Evolutionary conservation across 148 eudicot species (phyloP).

Genomic region (Arbutus unedo): DNA sequence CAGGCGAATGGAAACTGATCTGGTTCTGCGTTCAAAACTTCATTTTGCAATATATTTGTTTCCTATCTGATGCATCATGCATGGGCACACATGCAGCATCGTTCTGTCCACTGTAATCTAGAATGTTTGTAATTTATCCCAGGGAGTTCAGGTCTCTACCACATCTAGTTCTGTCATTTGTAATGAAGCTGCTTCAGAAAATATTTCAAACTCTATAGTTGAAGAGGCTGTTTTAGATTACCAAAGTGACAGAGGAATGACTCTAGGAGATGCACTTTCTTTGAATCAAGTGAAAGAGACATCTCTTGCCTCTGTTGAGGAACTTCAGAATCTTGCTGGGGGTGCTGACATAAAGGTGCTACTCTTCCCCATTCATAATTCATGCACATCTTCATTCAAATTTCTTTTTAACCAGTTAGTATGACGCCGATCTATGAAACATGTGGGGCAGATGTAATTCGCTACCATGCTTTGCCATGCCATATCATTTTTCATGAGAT

Average conservation of each 20-base stretch:
- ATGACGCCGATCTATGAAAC: neutral
- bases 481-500: constrained; percentile 15
- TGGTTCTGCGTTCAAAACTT: constrained; percentile 37
- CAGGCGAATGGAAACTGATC: constrained; percentile 93
- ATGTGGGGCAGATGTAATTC: constrained; percentile 7
- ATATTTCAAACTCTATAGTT: constrained; percentile 33
- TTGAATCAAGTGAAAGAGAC: constrained; percentile 46
- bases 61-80: constrained; percentile 16
- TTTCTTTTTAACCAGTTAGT: neutral
- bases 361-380: neutral
- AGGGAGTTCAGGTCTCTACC: constrained; percentile 41
- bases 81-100: constrained; percentile 5
- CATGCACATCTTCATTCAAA: neutral
- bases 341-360: constrained; percentile 96
- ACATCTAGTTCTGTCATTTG: constrained; percentile 34
- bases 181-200: constrained; percentile 36
- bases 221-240: constrained; percentile 45
- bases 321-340: constrained; percentile 87
- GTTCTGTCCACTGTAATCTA: constrained; percentile 22
- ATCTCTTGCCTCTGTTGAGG: constrained; percentile 78
- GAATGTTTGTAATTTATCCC: constrained; percentile 31
- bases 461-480: neutral
- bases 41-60: constrained; percentile 1
- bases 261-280: constrained; percentile 52
- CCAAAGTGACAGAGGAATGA: constrained; percentile 49